phyloP scores from a whole-genome alignment of 2,329 filamentous ascomycete genomes.

The Xylaria sp. region DNA sequence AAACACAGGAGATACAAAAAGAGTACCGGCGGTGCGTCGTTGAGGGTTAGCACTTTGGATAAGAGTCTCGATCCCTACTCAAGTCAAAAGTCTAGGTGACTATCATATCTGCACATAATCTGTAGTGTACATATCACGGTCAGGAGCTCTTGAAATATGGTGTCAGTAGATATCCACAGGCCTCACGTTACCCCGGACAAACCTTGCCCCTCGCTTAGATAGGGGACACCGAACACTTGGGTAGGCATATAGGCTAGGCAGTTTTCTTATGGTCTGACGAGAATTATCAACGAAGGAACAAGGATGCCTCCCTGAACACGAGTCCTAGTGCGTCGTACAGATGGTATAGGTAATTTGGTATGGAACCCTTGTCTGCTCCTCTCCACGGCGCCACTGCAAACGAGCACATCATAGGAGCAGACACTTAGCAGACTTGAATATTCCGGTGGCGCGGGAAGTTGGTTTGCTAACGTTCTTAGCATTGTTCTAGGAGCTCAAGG shows the following conservation, averaged over 20 bases:
- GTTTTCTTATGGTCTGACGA: conserved; percentile 27
- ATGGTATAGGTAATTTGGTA: not conserved
- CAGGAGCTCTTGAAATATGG: not conserved
- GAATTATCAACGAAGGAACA: conserved; percentile 10
- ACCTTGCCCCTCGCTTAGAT: conserved; percentile 29
- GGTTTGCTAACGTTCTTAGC: not conserved
- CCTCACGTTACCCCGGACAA: conserved; percentile 18
- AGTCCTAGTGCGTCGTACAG: conserved; percentile 14
- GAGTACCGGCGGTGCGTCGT: conserved; percentile 41
- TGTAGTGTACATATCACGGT: not conserved
- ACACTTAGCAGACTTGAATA: not conserved
- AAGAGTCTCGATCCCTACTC: not conserved
- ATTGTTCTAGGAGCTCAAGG: not conserved
- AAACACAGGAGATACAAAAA: conserved; percentile 13
- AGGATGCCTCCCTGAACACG: conserved; percentile 10
- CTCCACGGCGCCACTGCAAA: not conserved
- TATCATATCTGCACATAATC: not conserved
- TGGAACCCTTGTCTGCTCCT: conserved; percentile 15
- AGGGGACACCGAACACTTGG: conserved; percentile 26
- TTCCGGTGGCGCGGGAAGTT: not conserved
- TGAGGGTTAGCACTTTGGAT: conserved; percentile 29
- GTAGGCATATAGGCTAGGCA: conserved; percentile 23
- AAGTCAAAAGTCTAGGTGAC: not conserved
- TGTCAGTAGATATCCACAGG: not conserved
- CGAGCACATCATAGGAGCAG: not conserved